Percentiles rank a stretch among this genome's conserved stretches.
These are phyloP conservation scores for Casaregolazyma lundiana DNA, from an alignment of 1,139 yeast species.

Conservation along the genomic window DNA sequence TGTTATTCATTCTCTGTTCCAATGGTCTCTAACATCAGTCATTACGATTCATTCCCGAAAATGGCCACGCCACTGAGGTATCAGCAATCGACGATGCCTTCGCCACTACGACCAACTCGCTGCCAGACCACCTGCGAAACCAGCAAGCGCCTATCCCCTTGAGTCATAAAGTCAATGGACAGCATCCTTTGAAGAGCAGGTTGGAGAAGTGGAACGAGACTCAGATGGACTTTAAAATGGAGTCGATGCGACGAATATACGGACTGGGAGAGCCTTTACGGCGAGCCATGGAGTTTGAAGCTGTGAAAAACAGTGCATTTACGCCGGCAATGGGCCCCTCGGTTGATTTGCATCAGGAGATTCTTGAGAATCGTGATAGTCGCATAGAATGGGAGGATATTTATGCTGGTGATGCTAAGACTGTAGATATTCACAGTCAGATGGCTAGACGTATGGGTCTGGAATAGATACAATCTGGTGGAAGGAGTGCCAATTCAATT, in stretches of 20 bases:
- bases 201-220: conserved; percentile 75
- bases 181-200: conserved; percentile 83
- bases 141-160: conserved; percentile 31
- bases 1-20: too few relatives aligned
- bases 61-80: conserved; percentile 21
- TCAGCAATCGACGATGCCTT: conserved; percentile 22
- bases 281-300: conserved; percentile 77
- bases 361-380: conserved; percentile 70
- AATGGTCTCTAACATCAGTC: conserved; percentile 16
- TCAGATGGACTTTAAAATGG: conserved; percentile 65
- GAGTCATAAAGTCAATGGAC: conserved; percentile 67
- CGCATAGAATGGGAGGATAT: conserved; percentile 92
- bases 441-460: conserved; percentile 65
- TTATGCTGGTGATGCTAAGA: conserved; percentile 42
- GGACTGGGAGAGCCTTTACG: conserved; percentile 94
- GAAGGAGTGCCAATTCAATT: not conserved
- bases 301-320: conserved; percentile 70
- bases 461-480: conserved; percentile 26
- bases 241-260: conserved; percentile 73
- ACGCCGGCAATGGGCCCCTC: conserved; percentile 61
- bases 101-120: conserved; percentile 26
- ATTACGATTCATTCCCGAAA: conserved; percentile 26
- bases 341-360: conserved; percentile 63
- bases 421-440: conserved; percentile 54
- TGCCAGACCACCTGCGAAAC: conserved; percentile 29